phyloP scores from a whole-genome alignment of 108 stramenopile species.

The Cyclotella cryptica region DNA sequence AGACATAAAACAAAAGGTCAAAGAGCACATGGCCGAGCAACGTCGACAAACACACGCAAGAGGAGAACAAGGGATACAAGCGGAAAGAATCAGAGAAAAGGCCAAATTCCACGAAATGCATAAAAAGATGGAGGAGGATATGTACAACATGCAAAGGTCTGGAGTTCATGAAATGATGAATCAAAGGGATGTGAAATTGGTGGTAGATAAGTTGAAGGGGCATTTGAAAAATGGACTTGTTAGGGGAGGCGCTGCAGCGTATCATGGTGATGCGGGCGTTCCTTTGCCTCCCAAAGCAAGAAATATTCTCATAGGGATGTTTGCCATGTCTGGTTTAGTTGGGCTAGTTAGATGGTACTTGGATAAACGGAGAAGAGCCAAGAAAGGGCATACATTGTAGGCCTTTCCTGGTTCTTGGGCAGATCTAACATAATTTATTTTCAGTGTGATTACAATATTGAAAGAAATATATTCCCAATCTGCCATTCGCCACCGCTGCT shows the following conservation, averaged over 20 bases:
- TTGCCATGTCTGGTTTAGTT: conserved; percentile 16
- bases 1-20: conserved; percentile 34
- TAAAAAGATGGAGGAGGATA: background rate
- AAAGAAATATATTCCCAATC: no score
- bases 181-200: conserved; percentile 1
- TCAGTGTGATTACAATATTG: no score
- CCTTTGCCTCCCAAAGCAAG: conserved; percentile 25
- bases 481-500: no score
- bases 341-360: conserved; percentile 33
- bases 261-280: conserved; percentile 26
- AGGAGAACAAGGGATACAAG: background rate
- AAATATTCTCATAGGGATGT: conserved; percentile 17
- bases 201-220: conserved; percentile 5
- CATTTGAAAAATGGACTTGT: conserved; percentile 15
- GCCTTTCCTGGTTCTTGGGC: background rate
- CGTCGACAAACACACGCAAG: background rate
- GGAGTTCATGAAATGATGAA: conserved; percentile 21
- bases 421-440: no score
- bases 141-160: conserved; percentile 8
- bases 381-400: conserved; percentile 17
- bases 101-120: background rate
- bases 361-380: conserved; percentile 26
- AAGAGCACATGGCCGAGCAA: background rate
- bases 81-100: background rate
- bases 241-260: conserved; percentile 23